Evolutionary conservation across 257 asterid species (phyloP).

Genomic region (Solanum dulcamara): DNA sequence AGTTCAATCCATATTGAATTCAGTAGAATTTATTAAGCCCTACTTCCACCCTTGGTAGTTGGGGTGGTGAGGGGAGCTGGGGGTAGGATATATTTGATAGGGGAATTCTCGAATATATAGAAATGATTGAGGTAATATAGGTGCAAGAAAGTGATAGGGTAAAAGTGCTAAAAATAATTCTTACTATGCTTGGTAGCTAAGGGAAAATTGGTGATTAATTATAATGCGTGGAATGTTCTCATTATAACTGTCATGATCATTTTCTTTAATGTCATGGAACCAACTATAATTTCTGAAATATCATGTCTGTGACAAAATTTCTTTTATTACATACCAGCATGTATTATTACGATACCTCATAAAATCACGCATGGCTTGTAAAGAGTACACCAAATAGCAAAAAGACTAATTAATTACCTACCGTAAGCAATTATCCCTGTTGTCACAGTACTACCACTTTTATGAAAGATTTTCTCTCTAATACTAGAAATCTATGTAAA

Average conservation of each 20-base stretch:
- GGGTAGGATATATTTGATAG: neutral
- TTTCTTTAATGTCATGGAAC: neutral
- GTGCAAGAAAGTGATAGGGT: neutral
- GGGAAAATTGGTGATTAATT: neutral
- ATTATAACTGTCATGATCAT: neutral
- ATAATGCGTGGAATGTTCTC: neutral
- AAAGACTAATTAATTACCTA: neutral
- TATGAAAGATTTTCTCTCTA: neutral
- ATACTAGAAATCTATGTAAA: too few relatives aligned
- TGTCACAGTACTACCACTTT: neutral
- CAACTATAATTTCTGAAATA: neutral
- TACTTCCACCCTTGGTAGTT: too few relatives aligned
- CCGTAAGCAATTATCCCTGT: neutral
- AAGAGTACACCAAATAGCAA: neutral
- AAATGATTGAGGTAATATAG: neutral
- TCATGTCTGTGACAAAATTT: neutral
- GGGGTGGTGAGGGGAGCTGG: fast-evolving
- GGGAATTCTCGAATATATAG: neutral
- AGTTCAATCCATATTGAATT: too few relatives aligned
- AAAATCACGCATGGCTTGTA: neutral
- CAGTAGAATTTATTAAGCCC: too few relatives aligned
- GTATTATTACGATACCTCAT: neutral
- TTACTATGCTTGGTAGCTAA: neutral
- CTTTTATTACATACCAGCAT: neutral
- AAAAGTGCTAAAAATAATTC: neutral